Conservation (phyloP, 2,329 filamentous ascomycete species). For the Verticillium zaregamsianum region DNA sequence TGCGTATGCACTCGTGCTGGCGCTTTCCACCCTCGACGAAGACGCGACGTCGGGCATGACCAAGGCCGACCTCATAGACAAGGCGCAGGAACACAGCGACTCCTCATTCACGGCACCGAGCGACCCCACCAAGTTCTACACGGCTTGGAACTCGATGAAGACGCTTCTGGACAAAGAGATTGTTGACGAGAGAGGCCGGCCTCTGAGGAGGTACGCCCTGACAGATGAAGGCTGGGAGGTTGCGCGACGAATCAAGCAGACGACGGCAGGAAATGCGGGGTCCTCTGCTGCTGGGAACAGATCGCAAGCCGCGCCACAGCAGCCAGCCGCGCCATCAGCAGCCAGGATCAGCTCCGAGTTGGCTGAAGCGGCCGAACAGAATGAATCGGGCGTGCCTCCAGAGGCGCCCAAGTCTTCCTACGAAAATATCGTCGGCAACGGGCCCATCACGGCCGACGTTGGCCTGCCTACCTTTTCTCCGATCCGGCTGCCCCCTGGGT, state of each 20-base stretch:
- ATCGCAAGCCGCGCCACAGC: not conserved
- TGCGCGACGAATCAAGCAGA: conserved; percentile 58
- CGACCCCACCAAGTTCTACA: conserved; percentile 68
- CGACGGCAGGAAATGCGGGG: conserved; percentile 21
- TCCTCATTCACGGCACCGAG: conserved; percentile 65
- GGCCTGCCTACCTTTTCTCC: conserved; percentile 49
- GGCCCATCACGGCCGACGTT: conserved; percentile 21
- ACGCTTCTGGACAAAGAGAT: conserved; percentile 69
- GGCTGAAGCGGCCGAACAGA: not conserved
- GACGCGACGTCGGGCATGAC: conserved; percentile 54
- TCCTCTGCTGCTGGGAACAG: conserved; percentile 1
- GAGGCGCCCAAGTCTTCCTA: conserved; percentile 20
- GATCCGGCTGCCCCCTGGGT: conserved; percentile 57
- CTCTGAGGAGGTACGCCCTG: conserved; percentile 62
- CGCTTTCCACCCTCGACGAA: conserved; percentile 56
- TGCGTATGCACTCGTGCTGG: conserved; percentile 67
- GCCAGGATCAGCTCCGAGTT: not conserved
- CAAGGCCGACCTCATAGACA: conserved; percentile 64
- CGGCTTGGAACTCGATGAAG: conserved; percentile 81
- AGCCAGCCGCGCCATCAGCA: not conserved
- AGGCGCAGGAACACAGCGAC: conserved; percentile 69
- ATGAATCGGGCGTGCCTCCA: not conserved
- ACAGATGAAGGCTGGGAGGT: conserved; percentile 78
- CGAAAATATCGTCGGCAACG: conserved; percentile 36
- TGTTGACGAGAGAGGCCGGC: conserved; percentile 66